Conservation (phyloP, 192 early-diverging fungal genomes). For the Backusella mclennaniae region DNA sequence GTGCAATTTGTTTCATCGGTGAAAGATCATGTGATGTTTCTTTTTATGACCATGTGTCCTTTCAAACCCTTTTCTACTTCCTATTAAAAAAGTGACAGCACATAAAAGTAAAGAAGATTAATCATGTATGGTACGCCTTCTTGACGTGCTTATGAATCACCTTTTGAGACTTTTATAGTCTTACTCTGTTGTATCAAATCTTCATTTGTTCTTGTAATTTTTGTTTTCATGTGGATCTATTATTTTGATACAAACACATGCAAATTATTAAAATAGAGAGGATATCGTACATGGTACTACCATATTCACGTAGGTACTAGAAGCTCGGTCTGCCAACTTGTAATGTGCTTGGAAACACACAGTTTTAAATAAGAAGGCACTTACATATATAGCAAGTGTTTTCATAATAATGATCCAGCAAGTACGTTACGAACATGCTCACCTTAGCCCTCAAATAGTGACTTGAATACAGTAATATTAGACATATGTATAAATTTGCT, state of each 20-base stretch:
- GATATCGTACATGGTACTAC: no score
- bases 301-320: no score
- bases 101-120: neutral
- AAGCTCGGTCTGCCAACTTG: neutral
- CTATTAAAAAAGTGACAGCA: neutral
- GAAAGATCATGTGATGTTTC: neutral
- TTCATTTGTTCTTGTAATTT: neutral
- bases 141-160: neutral
- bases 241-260: neutral
- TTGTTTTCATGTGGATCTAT: slow-evolving; percentile 40
- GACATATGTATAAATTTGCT: neutral
- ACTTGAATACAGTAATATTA: neutral
- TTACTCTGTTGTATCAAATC: neutral
- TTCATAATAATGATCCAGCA: neutral
- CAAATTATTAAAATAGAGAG: neutral
- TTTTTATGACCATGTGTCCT: neutral
- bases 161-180: neutral
- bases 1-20: neutral
- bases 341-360: neutral
- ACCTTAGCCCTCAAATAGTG: neutral
- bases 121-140: neutral
- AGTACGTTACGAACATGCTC: neutral
- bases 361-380: neutral
- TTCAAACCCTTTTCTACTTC: neutral
- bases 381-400: neutral